Percentiles rank a stretch among this genome's conserved stretches.
Evolutionary conservation across 495 filamentous ascomycete species (phyloP).

Genomic region (Oidiodendron maius): DNA sequence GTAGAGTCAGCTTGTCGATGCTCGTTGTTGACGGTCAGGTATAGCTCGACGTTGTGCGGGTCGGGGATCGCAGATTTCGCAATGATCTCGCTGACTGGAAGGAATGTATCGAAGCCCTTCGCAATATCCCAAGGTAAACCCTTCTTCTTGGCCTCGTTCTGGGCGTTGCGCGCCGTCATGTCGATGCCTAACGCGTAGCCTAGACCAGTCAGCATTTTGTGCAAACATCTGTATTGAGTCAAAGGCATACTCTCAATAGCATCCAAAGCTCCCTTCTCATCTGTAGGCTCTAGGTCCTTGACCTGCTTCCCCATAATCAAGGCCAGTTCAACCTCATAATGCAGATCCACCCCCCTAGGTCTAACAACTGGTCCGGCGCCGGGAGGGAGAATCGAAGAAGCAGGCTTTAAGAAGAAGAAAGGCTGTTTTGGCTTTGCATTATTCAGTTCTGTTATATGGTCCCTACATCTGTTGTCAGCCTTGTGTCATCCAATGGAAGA

Average conservation of each 20-base stretch:
- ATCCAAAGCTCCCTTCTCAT: constrained; percentile 56
- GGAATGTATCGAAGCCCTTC: constrained; percentile 97
- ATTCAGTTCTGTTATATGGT: constrained; percentile 91
- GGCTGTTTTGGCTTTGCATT: constrained; percentile 80
- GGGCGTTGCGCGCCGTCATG: constrained; percentile 89
- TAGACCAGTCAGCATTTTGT: constrained; percentile 23
- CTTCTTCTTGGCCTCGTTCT: constrained; percentile 94
- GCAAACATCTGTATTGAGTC: not conserved
- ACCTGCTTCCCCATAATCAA: constrained; percentile 76
- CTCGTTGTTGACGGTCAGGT: constrained; percentile 71
- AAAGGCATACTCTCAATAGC: constrained; percentile 46
- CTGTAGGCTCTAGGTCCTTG: constrained; percentile 64
- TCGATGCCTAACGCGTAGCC: constrained; percentile 84
- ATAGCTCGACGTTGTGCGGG: constrained; percentile 82
- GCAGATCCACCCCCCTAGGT: constrained; percentile 73
- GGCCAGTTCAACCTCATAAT: constrained; percentile 94
- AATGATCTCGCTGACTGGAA: constrained; percentile 76
- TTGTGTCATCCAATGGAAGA: constrained; percentile 4
- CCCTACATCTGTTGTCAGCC: constrained; percentile 43
- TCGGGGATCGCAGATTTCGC: constrained; percentile 71
- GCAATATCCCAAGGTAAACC: constrained; percentile 93
- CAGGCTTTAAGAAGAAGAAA: constrained; percentile 98
- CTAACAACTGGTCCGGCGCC: constrained; percentile 74
- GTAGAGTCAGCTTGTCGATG: constrained; percentile 78
- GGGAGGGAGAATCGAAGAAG: constrained; percentile 74